Conservation (phyloP, 1,284 basidiomycete species). For the Cystobasidiaceae sp. region DNA sequence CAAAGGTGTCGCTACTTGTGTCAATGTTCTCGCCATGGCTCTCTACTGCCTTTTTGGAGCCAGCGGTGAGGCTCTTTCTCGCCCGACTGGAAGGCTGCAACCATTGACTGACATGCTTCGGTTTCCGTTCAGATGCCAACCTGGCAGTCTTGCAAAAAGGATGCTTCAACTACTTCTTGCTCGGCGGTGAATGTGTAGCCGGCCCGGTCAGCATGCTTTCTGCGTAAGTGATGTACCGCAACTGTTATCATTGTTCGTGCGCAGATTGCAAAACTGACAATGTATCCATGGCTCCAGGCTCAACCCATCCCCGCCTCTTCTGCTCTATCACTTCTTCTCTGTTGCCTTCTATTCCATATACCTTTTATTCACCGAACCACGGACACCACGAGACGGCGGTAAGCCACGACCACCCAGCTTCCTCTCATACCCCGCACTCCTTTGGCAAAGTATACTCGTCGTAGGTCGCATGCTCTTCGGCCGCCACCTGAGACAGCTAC, state of each 20-base stretch:
- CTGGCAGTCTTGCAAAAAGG: conserved; percentile 81
- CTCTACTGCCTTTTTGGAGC: conserved; percentile 84
- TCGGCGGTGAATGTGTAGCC: conserved; percentile 78
- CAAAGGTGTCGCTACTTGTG: conserved; percentile 71
- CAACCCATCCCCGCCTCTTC: conserved; percentile 66
- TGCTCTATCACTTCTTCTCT: conserved; percentile 88
- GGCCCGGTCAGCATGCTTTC: conserved; percentile 84
- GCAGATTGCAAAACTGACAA: background rate
- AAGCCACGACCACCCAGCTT: conserved; percentile 49
- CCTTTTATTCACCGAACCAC: conserved; percentile 70
- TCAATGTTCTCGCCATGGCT: conserved; percentile 86
- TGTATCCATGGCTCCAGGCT: conserved; percentile 50
- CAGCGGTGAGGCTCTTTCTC: conserved; percentile 58
- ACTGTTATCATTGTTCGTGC: too few species aligned
- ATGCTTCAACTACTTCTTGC: conserved; percentile 97
- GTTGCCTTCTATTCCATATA: conserved; percentile 92
- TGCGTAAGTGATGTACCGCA: conserved; percentile 62
- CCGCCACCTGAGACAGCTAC: too few species aligned
- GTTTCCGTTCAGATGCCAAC: conserved; percentile 62
- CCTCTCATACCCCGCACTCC: conserved; percentile 59
- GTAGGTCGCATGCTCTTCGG: too few species aligned
- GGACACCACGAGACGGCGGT: conserved; percentile 36
- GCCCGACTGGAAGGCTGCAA: background rate
- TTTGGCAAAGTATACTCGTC: conserved; percentile 55
- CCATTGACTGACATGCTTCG: background rate